Evolutionary conservation across 306 rosid genomes (phyloP).

Genomic region (Vicia villosa): DNA sequence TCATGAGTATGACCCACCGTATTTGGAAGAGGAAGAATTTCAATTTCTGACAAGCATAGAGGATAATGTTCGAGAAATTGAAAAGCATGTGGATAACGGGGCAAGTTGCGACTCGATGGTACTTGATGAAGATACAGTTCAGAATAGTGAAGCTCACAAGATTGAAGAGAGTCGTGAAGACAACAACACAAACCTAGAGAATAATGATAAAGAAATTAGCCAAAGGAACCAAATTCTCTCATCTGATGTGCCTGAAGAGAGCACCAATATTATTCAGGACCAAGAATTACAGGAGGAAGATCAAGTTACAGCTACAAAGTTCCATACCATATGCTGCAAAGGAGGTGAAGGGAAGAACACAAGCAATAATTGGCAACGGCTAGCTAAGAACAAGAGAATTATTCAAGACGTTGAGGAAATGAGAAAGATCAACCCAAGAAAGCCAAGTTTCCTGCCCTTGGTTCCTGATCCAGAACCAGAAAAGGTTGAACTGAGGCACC

Average conservation of each 20-base stretch:
- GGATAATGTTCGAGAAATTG: slow-evolving; percentile 40
- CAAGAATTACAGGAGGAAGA: slow-evolving; percentile 32
- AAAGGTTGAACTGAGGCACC: slow-evolving; percentile 76
- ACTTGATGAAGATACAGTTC: slow-evolving; percentile 29
- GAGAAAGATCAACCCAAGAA: slow-evolving; percentile 57
- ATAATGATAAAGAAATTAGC: slow-evolving; percentile 12
- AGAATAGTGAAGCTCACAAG: slow-evolving; percentile 23
- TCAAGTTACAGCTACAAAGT: slow-evolving; percentile 16
- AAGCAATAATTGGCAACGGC: slow-evolving; percentile 44
- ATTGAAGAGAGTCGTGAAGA: slow-evolving; percentile 31
- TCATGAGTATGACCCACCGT: slow-evolving; percentile 44
- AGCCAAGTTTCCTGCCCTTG: slow-evolving; percentile 67
- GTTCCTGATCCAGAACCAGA: slow-evolving; percentile 58
- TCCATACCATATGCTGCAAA: slow-evolving; percentile 19
- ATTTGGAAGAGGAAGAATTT: slow-evolving; percentile 43
- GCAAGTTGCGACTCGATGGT: slow-evolving; percentile 16
- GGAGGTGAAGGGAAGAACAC: slow-evolving; percentile 33
- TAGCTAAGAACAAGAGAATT: slow-evolving; percentile 41
- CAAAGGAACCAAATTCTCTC: slow-evolving; percentile 19
- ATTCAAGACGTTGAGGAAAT: slow-evolving; percentile 50
- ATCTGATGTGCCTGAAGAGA: slow-evolving; percentile 27
- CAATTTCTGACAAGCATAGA: slow-evolving; percentile 28
- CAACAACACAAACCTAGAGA: slow-evolving; percentile 25
- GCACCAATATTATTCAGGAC: slow-evolving; percentile 12
- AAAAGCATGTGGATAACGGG: slow-evolving; percentile 30